Evolutionary conservation across 148 eudicot genomes (phyloP), one percentile per base, ranked within the genome.

Genomic region (Cornus florida): DNA sequence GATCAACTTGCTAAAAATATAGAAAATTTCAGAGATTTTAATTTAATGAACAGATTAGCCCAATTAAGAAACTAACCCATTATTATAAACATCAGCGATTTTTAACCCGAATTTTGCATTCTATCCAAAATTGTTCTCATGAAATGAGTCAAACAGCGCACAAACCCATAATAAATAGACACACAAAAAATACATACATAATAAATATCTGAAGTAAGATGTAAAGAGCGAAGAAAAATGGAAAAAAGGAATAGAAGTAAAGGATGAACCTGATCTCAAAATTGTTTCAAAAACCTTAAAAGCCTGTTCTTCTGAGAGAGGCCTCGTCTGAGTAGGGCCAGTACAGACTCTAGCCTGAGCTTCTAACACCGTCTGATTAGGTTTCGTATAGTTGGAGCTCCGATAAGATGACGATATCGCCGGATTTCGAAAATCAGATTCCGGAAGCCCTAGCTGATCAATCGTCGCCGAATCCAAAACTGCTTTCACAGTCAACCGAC

Each of bases 341-440:
- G 99, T 95, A 77, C 99, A 95, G 56, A 95, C 94, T 89, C 89
- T 90, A 57, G 90, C 86, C 69, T 95, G 99, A 73, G 99, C 99
- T 67, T 95, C 99, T 10, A 93, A 76, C 46, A 95, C 95, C 24
- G 92, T 93, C 84, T 82, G 95, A 86, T 95, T 95, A 11, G 99
- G 97, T 74, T 70, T 85, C 14, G 83, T 81, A 38, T 83, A 74
- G 23, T 77, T 79, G 39, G 87, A 80, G 32, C 76, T 90, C 82
- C 97, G 92, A 62, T 88, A 95, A 32, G 89, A 77, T 28, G 93
- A 84, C 43, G 98, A 93, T 0, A 91, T n/a, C 41, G 90, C 79
- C 59, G 97, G 97, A 64, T 92, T 94, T 33, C 88, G 88, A 56
- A 80, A 60, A 22, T 67, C 75, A 9, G 85, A 57, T 68, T 86